A percentile compares a stretch with the other conserved stretches of the same genome.
Evolutionary conservation across 2,329 filamentous ascomycete species (phyloP).

Genomic region (Kalmusia sp.): DNA sequence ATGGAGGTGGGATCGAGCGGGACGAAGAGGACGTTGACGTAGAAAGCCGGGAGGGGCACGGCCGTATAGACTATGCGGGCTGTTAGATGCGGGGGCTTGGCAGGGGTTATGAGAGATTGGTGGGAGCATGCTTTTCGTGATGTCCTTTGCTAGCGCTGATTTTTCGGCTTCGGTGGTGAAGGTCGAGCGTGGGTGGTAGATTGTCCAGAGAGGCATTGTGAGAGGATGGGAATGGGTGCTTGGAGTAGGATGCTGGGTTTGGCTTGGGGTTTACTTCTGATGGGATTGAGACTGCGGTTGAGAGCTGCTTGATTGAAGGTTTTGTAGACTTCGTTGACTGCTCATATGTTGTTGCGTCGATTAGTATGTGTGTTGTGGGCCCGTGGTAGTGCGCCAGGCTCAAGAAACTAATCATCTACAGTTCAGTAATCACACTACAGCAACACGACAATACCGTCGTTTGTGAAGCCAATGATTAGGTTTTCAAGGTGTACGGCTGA

Average conservation of each 20-base stretch:
- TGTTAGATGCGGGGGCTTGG: constrained; percentile 30
- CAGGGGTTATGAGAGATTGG: constrained; percentile 41
- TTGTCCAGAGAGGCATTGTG: constrained; percentile 54
- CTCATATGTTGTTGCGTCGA: too few relatives aligned
- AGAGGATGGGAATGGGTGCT: neutral
- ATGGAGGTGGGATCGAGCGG: constrained; percentile 28
- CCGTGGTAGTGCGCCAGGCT: neutral
- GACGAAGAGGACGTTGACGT: constrained; percentile 53
- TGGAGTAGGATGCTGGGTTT: too few relatives aligned
- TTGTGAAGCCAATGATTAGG: too few relatives aligned
- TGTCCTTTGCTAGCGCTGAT: constrained; percentile 39
- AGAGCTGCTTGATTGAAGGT: too few relatives aligned
- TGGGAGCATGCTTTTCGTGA: constrained; percentile 42
- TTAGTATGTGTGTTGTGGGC: neutral
- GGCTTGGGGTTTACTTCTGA: too few relatives aligned
- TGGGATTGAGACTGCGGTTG: too few relatives aligned
- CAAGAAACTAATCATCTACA: constrained; percentile 1
- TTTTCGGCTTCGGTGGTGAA: constrained; percentile 41
- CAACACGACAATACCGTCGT: too few relatives aligned
- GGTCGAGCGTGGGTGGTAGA: constrained; percentile 49
- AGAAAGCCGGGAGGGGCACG: constrained; percentile 51
- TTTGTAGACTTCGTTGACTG: neutral
- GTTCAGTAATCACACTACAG: constrained; percentile 15
- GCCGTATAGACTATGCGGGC: constrained; percentile 41
- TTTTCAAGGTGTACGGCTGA: too few relatives aligned